phyloP scores from a whole-genome alignment of 2,329 filamentous ascomycete genomes.

The Pseudocercospora vitis region DNA sequence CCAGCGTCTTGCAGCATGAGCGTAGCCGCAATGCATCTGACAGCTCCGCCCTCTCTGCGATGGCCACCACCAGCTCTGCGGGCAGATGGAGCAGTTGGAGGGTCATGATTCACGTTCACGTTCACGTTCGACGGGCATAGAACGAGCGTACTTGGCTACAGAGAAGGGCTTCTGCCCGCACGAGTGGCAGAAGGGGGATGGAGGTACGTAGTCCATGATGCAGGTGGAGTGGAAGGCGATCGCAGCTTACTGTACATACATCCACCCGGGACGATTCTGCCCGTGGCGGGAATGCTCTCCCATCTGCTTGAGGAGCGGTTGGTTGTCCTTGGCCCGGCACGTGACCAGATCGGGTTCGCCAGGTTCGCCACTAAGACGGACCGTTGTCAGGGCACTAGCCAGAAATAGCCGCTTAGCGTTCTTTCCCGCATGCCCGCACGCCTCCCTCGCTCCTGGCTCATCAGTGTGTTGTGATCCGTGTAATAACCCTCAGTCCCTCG shows the following conservation, averaged over 20 bases:
- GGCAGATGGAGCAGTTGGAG: constrained; percentile 6
- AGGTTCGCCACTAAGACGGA: background rate
- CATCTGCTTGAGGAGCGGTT: background rate
- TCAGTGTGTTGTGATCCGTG: background rate
- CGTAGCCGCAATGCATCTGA: constrained; percentile 4
- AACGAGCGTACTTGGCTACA: background rate
- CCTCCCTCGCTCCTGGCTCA: too few relatives aligned
- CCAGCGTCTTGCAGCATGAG: background rate
- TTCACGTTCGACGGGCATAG: background rate
- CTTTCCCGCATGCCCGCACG: background rate
- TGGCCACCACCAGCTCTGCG: constrained; percentile 8
- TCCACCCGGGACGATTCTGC: background rate
- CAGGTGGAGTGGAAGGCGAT: background rate
- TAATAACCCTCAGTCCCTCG: background rate
- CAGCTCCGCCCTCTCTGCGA: background rate
- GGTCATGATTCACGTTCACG: background rate
- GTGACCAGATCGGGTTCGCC: background rate
- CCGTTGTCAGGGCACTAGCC: background rate
- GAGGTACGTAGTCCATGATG: constrained; percentile 2
- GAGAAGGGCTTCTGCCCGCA: background rate
- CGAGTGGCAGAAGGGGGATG: background rate
- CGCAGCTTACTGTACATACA: too few relatives aligned
- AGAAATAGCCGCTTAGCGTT: background rate
- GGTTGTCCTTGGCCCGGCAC: background rate
- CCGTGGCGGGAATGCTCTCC: background rate